Conservation (phyloP, 306 rosid species). For the Gastrolobium villosum region DNA sequence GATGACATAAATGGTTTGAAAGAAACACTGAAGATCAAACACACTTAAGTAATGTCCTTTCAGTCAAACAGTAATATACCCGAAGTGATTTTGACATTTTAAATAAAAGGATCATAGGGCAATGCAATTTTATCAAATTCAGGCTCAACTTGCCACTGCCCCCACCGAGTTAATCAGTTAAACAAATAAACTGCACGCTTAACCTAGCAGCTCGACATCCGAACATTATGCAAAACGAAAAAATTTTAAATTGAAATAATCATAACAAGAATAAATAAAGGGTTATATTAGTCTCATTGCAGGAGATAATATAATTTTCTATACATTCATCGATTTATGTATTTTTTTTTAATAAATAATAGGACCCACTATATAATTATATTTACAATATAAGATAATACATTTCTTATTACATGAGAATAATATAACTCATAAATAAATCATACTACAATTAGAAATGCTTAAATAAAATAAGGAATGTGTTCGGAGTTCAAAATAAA, state of each 20-base stretch:
- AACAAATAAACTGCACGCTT: slow-evolving; percentile 7
- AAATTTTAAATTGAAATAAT: background rate
- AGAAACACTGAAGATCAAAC: slow-evolving; percentile 70
- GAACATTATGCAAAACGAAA: slow-evolving; percentile 23
- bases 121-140: slow-evolving; percentile 64
- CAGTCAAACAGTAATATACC: slow-evolving; percentile 80
- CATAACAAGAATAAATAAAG: background rate
- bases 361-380: no score
- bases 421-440: no score
- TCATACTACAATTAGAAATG: slow-evolving; percentile 40
- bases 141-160: slow-evolving; percentile 33
- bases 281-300: no score
- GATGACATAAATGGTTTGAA: slow-evolving; percentile 57
- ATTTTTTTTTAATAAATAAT: no score
- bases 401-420: no score
- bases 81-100: slow-evolving; percentile 70
- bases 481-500: slow-evolving; percentile 9
- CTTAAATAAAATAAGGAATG: slow-evolving; percentile 39
- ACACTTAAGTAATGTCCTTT: slow-evolving; percentile 71
- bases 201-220: slow-evolving; percentile 17
- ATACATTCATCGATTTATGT: no score
- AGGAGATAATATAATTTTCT: no score
- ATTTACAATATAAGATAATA: no score
- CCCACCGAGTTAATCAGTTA: slow-evolving; percentile 36
- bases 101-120: slow-evolving; percentile 55